phyloP scores from a whole-genome alignment of 768 basidiomycete species.

The Leccinum uliginosum region DNA sequence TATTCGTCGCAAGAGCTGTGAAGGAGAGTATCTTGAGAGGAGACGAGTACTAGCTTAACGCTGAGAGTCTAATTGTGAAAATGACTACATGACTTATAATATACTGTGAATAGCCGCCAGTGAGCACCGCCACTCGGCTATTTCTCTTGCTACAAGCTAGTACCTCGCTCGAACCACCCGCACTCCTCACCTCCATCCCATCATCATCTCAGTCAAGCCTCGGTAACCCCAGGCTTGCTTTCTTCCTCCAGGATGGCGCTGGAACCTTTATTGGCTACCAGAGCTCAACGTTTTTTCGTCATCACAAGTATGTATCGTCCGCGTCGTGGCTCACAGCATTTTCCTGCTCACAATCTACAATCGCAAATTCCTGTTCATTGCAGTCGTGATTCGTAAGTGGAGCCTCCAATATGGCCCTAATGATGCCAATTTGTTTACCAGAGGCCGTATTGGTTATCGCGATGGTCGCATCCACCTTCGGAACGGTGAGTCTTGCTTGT shows the following conservation, averaged over 20 bases:
- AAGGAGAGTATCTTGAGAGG: constrained; percentile 40
- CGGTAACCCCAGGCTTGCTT: constrained; percentile 11
- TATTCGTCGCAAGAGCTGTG: constrained; percentile 46
- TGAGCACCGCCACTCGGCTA: not conserved
- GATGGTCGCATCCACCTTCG: constrained; percentile 71
- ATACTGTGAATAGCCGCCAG: not conserved
- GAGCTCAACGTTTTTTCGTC: constrained; percentile 70
- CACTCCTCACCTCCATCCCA: not conserved
- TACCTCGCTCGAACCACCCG: not conserved
- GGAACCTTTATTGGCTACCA: constrained; percentile 67
- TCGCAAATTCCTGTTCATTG: not conserved
- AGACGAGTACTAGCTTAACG: constrained; percentile 41
- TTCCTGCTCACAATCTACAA: constrained; percentile 8
- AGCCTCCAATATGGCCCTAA: not conserved
- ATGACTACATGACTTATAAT: not conserved
- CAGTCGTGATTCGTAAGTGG: constrained; percentile 60
- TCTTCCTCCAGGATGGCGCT: constrained; percentile 51
- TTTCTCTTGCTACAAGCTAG: not conserved
- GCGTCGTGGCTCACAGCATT: not conserved
- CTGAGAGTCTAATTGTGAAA: not conserved
- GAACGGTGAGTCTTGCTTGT: constrained; percentile 41
- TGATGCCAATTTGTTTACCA: constrained; percentile 26
- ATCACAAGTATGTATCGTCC: constrained; percentile 50
- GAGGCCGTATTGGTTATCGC: constrained; percentile 73
- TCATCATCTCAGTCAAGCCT: constrained; percentile 12